Evolutionary conservation across 495 filamentous ascomycete species (phyloP).

Genomic region (Clavariopsis aquatica): DNA sequence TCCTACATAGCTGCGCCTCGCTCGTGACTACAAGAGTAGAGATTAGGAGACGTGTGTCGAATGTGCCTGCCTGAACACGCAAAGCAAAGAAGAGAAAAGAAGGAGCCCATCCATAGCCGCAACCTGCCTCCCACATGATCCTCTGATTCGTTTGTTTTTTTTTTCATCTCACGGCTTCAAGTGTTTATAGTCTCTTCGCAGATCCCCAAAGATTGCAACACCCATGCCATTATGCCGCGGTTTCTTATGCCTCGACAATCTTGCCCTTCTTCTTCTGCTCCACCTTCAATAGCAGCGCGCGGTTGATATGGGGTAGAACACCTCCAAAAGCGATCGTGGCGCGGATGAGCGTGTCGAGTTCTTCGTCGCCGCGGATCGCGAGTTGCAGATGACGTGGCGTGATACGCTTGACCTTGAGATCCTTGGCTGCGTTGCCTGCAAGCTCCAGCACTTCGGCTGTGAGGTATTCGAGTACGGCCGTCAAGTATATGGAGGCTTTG

Average conservation of each 20-base stretch:
- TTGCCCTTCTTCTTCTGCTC: conserved; percentile 98
- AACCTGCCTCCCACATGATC: background rate
- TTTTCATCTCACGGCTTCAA: background rate
- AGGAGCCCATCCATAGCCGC: background rate
- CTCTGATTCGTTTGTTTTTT: background rate
- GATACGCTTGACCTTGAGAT: conserved; percentile 99
- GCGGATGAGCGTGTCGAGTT: conserved; percentile 94
- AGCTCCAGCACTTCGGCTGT: conserved; percentile 98
- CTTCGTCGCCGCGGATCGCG: conserved; percentile 97
- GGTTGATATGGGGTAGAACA: conserved; percentile 98
- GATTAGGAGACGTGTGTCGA: background rate
- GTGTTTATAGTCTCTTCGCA: background rate
- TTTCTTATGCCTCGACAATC: conserved; percentile 54
- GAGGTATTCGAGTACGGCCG: conserved; percentile 95
- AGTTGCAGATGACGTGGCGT: conserved; percentile 97
- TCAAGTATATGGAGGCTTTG: conserved; percentile 98
- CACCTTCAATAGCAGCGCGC: conserved; percentile 93
- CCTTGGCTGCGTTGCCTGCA: conserved; percentile 97
- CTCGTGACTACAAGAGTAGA: background rate
- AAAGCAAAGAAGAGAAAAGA: conserved; percentile 1
- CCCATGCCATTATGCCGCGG: background rate
- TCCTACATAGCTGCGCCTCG: background rate
- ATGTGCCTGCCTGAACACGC: background rate
- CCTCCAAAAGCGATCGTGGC: conserved; percentile 98
- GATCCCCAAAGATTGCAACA: background rate